Percentiles rank a stretch among this genome's conserved stretches.
Evolutionary conservation across 305 asterid species (phyloP).

Genomic region (Plantago coronopus): DNA sequence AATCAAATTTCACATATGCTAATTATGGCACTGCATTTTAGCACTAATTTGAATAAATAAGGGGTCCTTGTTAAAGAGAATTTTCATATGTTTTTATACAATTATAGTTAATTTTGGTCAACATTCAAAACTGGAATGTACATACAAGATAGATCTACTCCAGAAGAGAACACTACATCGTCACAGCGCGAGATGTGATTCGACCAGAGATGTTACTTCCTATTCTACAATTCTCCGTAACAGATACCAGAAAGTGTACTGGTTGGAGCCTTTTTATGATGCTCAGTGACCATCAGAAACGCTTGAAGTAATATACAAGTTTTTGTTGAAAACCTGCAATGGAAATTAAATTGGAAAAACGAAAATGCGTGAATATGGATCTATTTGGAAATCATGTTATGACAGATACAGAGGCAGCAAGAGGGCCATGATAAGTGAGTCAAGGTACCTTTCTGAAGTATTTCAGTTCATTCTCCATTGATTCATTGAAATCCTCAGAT

Average conservation of each 20-base stretch:
- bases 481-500: constrained; percentile 28
- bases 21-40: not conserved
- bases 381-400: constrained; percentile 14
- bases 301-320: constrained; percentile 40
- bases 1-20: not conserved
- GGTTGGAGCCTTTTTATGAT: not conserved
- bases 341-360: not conserved
- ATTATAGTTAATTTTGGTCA: not conserved
- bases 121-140: too few relatives aligned
- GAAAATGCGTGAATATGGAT: constrained; percentile 7
- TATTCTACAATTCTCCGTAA: constrained; percentile 4
- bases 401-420: not conserved
- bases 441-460: constrained; percentile 50
- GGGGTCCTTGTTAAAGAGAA: not conserved
- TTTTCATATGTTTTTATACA: not conserved
- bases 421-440: not conserved
- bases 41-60: not conserved
- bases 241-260: not conserved
- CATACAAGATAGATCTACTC: too few relatives aligned
- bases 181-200: too few relatives aligned
- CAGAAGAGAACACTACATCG: too few relatives aligned
- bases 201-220: constrained; percentile 1
- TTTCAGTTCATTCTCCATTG: constrained; percentile 53
- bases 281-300: constrained; percentile 28
- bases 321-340: constrained; percentile 49